Conservation (phyloP, 2,329 filamentous ascomycete species). For the Paraconiothyrium brasiliense region DNA sequence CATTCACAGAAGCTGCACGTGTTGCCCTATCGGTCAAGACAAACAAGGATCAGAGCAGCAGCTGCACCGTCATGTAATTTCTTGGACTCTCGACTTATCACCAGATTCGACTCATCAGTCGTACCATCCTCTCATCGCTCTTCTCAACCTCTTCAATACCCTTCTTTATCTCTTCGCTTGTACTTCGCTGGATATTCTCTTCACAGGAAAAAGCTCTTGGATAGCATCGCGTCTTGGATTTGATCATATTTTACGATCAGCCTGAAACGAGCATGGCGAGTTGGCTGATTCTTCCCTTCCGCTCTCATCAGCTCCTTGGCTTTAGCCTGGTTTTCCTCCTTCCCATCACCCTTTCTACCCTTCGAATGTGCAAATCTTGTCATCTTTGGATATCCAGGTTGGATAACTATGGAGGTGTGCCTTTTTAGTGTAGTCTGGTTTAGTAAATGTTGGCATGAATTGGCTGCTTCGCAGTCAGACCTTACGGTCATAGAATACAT, state of each 20-base stretch:
- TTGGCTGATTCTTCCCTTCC: neutral
- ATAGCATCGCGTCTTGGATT: slow-evolving; percentile 1
- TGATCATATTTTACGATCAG: neutral
- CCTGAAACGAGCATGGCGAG: neutral
- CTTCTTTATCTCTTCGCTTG: slow-evolving; percentile 9
- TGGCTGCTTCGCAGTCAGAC: slow-evolving; percentile 5
- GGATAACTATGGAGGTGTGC: slow-evolving; percentile 3
- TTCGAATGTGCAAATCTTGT: slow-evolving; percentile 13
- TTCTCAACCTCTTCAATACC: slow-evolving; percentile 13
- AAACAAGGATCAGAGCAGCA: slow-evolving; percentile 57
- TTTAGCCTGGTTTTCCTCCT: neutral
- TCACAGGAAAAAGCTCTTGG: slow-evolving; percentile 7
- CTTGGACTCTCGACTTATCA: neutral
- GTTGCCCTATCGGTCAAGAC: slow-evolving; percentile 76
- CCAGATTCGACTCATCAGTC: neutral
- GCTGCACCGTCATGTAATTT: slow-evolving; percentile 54
- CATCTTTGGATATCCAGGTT: slow-evolving; percentile 6
- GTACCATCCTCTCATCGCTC: slow-evolving; percentile 3
- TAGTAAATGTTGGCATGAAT: slow-evolving; percentile 10
- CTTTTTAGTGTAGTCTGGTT: slow-evolving; percentile 6
- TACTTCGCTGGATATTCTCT: slow-evolving; percentile 1
- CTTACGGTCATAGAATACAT: slow-evolving; percentile 2
- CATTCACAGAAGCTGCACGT: slow-evolving; percentile 95
- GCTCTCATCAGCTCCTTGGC: neutral
- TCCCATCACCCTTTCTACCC: neutral